Conservation (phyloP, 1,284 basidiomycete genomes). For the Ceratobasidium sp. region DNA sequence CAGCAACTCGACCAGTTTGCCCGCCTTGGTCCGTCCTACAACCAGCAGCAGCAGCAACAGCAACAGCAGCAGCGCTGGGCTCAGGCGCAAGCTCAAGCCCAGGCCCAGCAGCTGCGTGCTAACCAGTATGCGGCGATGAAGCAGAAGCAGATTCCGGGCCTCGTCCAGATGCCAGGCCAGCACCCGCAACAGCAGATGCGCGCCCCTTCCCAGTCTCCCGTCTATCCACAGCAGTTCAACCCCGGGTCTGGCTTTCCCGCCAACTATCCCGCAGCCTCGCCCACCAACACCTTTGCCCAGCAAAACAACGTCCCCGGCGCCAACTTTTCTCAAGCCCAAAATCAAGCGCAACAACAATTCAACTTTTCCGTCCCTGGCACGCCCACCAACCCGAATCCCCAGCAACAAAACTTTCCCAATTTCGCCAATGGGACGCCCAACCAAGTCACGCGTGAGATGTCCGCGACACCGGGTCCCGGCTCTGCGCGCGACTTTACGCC, state of each 20-base stretch:
- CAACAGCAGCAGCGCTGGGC: conserved; percentile 47
- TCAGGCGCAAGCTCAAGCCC: conserved; percentile 27
- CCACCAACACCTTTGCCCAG: conserved; percentile 29
- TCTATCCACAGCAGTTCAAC: conserved; percentile 38
- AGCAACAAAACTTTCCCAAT: conserved; percentile 19
- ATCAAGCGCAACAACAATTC: conserved; percentile 5
- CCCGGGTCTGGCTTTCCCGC: conserved; percentile 28
- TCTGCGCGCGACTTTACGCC: conserved; percentile 26
- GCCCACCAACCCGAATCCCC: neutral
- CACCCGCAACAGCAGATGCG: conserved; percentile 39
- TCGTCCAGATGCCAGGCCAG: conserved; percentile 36
- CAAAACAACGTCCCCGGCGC: conserved; percentile 28
- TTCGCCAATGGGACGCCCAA: neutral
- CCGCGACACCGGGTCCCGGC: neutral
- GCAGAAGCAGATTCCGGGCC: conserved; percentile 7
- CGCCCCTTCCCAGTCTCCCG: conserved; percentile 41
- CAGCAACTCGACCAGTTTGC: conserved; percentile 30
- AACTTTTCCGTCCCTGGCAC: conserved; percentile 23
- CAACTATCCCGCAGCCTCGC: conserved; percentile 6
- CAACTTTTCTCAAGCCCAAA: conserved; percentile 12
- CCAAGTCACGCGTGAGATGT: neutral
- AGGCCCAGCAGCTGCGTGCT: conserved; percentile 38
- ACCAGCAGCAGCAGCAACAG: conserved; percentile 47
- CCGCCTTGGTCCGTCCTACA: conserved; percentile 44
- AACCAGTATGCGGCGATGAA: conserved; percentile 40